Percentiles rank a stretch among this genome's conserved stretches.
Evolutionary conservation across 208 protist genomes (phyloP).

Genomic region (Leishmania turanica): DNA sequence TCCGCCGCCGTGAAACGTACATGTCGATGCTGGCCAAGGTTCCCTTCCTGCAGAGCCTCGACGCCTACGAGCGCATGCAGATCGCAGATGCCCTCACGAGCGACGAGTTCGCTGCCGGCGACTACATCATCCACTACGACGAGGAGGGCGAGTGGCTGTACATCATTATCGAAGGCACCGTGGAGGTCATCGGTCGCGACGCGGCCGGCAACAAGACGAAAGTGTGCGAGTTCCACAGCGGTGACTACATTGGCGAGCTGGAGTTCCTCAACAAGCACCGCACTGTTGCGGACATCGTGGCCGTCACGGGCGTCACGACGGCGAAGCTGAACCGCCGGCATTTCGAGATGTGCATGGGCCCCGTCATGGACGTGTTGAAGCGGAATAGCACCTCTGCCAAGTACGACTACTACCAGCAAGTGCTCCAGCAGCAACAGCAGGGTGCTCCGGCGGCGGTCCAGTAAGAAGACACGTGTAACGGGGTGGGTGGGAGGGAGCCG

Average conservation of each 20-base stretch:
- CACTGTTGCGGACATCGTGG: slow-evolving; percentile 82
- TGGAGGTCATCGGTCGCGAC: slow-evolving; percentile 89
- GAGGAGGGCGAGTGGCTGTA: slow-evolving; percentile 92
- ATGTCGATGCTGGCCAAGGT: slow-evolving; percentile 76
- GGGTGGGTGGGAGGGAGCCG: neutral
- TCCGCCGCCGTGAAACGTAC: slow-evolving; percentile 85
- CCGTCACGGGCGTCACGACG: slow-evolving; percentile 77
- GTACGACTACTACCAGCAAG: slow-evolving; percentile 92
- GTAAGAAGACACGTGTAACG: neutral
- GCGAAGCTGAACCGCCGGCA: slow-evolving; percentile 91
- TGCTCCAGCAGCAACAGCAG: slow-evolving; percentile 60
- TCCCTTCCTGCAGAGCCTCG: slow-evolving; percentile 78
- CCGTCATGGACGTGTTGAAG: slow-evolving; percentile 90
- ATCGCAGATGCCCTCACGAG: slow-evolving; percentile 87
- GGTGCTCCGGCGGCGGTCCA: neutral
- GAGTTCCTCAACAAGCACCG: slow-evolving; percentile 92
- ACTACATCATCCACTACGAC: slow-evolving; percentile 89
- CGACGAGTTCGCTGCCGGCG: slow-evolving; percentile 73
- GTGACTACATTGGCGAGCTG: slow-evolving; percentile 89
- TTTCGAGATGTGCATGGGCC: slow-evolving; percentile 94
- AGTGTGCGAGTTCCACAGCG: slow-evolving; percentile 85
- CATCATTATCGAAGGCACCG: slow-evolving; percentile 87
- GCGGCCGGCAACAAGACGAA: slow-evolving; percentile 57
- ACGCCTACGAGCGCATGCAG: slow-evolving; percentile 87
- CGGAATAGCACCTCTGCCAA: slow-evolving; percentile 71